phyloP scores from a whole-genome alignment of 352 stramenopile species.

The Paralagenidium karlingii region DNA sequence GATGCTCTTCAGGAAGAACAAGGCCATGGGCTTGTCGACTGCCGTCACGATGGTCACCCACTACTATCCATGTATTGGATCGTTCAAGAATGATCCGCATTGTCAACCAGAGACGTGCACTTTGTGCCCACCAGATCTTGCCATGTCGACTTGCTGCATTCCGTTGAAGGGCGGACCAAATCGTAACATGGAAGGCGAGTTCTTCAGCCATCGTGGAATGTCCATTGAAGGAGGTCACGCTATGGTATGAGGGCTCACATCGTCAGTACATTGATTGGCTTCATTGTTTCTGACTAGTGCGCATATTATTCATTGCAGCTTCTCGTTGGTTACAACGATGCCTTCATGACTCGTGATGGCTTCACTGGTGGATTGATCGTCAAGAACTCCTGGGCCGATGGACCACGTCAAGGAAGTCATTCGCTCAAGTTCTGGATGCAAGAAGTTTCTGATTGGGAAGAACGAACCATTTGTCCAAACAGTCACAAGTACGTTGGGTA shows the following conservation, averaged over 20 bases:
- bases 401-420: slow-evolving; percentile 48
- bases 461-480: slow-evolving; percentile 65
- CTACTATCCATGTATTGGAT: slow-evolving; percentile 68
- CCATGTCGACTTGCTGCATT: slow-evolving; percentile 68
- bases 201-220: slow-evolving; percentile 69
- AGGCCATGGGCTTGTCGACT: slow-evolving; percentile 66
- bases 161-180: slow-evolving; percentile 51
- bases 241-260: slow-evolving; percentile 27
- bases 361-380: slow-evolving; percentile 65
- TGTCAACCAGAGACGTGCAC: slow-evolving; percentile 52
- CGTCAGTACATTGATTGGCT: neutral
- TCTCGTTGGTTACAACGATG: slow-evolving; percentile 67
- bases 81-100: slow-evolving; percentile 37
- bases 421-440: slow-evolving; percentile 75
- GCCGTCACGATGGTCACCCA: slow-evolving; percentile 62
- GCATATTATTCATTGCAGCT: slow-evolving; percentile 16
- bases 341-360: slow-evolving; percentile 54
- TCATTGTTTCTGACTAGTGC: neutral
- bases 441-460: slow-evolving; percentile 70
- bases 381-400: slow-evolving; percentile 66
- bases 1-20: slow-evolving; percentile 55
- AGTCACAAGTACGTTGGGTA: slow-evolving; percentile 64
- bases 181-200: slow-evolving; percentile 77
- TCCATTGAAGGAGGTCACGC: slow-evolving; percentile 68
- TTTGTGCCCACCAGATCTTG: slow-evolving; percentile 57